Evolutionary conservation across 148 eudicot genomes (phyloP).

Genomic region (Fallopia convolvulus): DNA sequence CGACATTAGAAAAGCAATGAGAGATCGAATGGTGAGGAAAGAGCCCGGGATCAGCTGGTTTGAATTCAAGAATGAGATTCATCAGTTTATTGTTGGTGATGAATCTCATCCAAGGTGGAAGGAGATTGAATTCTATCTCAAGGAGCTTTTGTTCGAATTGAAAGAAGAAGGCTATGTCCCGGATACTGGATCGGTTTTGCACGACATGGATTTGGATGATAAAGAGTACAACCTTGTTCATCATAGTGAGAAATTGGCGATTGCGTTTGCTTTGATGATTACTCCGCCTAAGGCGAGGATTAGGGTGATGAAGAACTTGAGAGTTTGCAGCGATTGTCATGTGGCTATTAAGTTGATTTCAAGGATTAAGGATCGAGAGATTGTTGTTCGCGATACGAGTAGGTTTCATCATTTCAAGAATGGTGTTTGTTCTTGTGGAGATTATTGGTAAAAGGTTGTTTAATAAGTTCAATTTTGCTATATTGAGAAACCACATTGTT

Average conservation of each 20-base stretch:
- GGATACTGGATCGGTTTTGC: conserved; percentile 53
- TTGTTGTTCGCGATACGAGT: conserved; percentile 72
- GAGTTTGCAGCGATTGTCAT: conserved; percentile 78
- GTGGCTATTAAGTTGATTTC: conserved; percentile 68
- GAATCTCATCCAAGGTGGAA: conserved; percentile 50
- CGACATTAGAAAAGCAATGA: conserved; percentile 58
- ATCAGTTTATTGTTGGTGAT: conserved; percentile 59
- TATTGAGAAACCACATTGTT: not conserved
- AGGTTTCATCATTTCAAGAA: conserved; percentile 82
- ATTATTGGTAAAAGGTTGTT: conserved; percentile 38
- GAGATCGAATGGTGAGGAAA: conserved; percentile 56
- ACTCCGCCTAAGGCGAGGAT: conserved; percentile 55
- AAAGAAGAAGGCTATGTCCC: conserved; percentile 63
- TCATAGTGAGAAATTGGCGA: conserved; percentile 74
- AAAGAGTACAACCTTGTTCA: conserved; percentile 62
- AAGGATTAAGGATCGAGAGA: conserved; percentile 48
- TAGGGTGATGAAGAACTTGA: conserved; percentile 83
- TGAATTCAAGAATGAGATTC: conserved; percentile 56
- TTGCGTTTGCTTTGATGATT: conserved; percentile 81
- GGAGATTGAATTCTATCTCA: conserved; percentile 49
- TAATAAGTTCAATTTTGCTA: not conserved
- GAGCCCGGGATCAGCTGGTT: conserved; percentile 90
- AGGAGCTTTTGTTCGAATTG: conserved; percentile 49
- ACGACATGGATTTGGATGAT: conserved; percentile 66
- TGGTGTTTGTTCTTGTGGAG: conserved; percentile 76